Conservation (phyloP, 352 stramenopile genomes). For the Globisporangium okanoganense region DNA sequence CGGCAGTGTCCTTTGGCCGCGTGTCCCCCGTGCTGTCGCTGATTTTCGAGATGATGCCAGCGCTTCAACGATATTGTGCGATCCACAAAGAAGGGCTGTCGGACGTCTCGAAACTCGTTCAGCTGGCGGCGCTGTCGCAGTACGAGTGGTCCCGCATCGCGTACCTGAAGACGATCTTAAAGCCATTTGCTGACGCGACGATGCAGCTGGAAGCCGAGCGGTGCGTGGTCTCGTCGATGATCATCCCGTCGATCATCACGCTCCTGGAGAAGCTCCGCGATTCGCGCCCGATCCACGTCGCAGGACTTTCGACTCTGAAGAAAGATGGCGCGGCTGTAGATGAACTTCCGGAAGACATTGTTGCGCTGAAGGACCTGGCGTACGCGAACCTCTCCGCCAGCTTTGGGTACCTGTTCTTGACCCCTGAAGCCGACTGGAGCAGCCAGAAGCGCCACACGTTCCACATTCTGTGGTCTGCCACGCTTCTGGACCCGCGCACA, state of each 20-base stretch:
- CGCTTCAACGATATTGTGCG: conserved; percentile 59
- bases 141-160: conserved; percentile 69
- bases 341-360: conserved; percentile 60
- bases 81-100: conserved; percentile 50
- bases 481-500: conserved; percentile 69
- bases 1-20: conserved; percentile 36
- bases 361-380: conserved; percentile 50
- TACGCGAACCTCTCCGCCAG: conserved; percentile 43
- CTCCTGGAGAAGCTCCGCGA: conserved; percentile 61
- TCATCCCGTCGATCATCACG: conserved; percentile 68
- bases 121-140: conserved; percentile 53
- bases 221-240: conserved; percentile 58
- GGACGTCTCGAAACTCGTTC: conserved; percentile 68
- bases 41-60: conserved; percentile 47
- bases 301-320: background rate
- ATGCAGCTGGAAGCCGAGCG: conserved; percentile 54
- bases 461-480: conserved; percentile 64
- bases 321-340: conserved; percentile 2
- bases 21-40: conserved; percentile 51
- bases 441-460: conserved; percentile 48
- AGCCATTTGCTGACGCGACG: conserved; percentile 61
- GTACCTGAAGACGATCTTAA: conserved; percentile 57
- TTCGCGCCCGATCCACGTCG: conserved; percentile 2
- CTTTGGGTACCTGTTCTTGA: conserved; percentile 60
- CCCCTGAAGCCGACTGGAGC: conserved; percentile 37